Evolutionary conservation across 768 basidiomycete genomes (phyloP), one percentile per base, ranked within the genome.

Genomic region (Naganishia onofrii): DNA sequence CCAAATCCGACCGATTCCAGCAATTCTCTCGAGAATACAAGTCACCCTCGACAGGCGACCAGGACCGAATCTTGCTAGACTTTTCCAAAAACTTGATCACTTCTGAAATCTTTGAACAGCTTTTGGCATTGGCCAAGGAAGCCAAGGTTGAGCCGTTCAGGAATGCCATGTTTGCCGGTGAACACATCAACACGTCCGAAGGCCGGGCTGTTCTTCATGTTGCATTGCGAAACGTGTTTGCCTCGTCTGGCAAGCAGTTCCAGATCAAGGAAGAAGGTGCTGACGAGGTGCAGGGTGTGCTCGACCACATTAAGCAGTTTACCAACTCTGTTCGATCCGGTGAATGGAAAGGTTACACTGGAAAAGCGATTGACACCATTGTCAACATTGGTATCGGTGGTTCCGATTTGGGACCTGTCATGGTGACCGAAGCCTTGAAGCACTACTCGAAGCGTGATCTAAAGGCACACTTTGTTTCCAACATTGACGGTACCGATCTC

Each of bases 381-480:
- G 93, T 99, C 79, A 98, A 98, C 84, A 96, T 99, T 75, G 96
- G 96, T 71, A 99, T 99, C 79, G 96, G 96, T 67, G 96, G 96
- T 64, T 96, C 93, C 42, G 96, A 99, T 81, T 84, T 99, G 65
- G 95, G 95, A 21, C 96, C 95, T 19, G 94, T 97, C 76, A 99
- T 99, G 96, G 94, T 97, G 70, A 94, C 92, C 13, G 96, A 98
- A 84, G 95, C 93, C 4, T 88, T 98, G 82, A 96, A 94, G 83
- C 82, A 88, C 7, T 99, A 96, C 85, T 84, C 90, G 57, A 90
- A 97, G 82, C 88, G 92, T 73, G 91, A 92, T 81, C 84, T 98
- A 68, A 88, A 85, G 54, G 87, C 88, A 31, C 86, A 90, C 82
- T 99, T 99, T 77, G 91, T 97, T 23, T 92, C 90, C 77, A 98